A percentile compares a stretch with the other conserved stretches of the same genome.
phyloP scores from a whole-genome alignment of 2,329 filamentous ascomycete genomes.

The Aspergillus sp. region DNA sequence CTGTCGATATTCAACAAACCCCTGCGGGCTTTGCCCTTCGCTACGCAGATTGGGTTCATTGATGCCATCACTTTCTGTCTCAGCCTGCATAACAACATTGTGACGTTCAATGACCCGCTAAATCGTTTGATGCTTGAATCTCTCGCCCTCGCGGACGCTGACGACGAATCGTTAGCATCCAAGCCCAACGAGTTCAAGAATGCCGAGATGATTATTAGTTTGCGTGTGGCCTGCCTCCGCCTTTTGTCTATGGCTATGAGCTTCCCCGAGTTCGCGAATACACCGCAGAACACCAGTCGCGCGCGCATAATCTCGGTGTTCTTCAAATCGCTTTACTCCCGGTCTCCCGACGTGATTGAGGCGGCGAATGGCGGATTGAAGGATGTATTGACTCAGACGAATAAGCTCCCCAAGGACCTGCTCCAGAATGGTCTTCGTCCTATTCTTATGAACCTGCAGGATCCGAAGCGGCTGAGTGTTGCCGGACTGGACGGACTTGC shows the following conservation, averaged over 20 bases:
- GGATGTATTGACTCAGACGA: slow-evolving; percentile 76
- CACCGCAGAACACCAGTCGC: slow-evolving; percentile 55
- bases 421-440: slow-evolving; percentile 88
- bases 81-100: slow-evolving; percentile 76
- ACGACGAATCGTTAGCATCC: slow-evolving; percentile 83
- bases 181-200: slow-evolving; percentile 91
- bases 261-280: slow-evolving; percentile 82
- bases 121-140: slow-evolving; percentile 90
- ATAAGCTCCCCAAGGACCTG: slow-evolving; percentile 88
- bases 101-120: slow-evolving; percentile 84
- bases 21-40: slow-evolving; percentile 81
- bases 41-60: slow-evolving; percentile 95
- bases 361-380: slow-evolving; percentile 87
- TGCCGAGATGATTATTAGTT: slow-evolving; percentile 84
- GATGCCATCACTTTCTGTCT: slow-evolving; percentile 96
- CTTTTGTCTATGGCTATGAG: slow-evolving; percentile 88
- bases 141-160: slow-evolving; percentile 84
- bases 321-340: slow-evolving; percentile 94
- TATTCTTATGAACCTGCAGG: slow-evolving; percentile 92
- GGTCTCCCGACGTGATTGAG: slow-evolving; percentile 83
- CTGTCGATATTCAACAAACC: slow-evolving; percentile 93
- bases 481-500: slow-evolving; percentile 87
- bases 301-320: slow-evolving; percentile 81
- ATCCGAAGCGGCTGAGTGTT: slow-evolving; percentile 80
- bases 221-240: slow-evolving; percentile 87